Conservation (phyloP, 306 rosid genomes). For the Adenanthera pavonina region DNA sequence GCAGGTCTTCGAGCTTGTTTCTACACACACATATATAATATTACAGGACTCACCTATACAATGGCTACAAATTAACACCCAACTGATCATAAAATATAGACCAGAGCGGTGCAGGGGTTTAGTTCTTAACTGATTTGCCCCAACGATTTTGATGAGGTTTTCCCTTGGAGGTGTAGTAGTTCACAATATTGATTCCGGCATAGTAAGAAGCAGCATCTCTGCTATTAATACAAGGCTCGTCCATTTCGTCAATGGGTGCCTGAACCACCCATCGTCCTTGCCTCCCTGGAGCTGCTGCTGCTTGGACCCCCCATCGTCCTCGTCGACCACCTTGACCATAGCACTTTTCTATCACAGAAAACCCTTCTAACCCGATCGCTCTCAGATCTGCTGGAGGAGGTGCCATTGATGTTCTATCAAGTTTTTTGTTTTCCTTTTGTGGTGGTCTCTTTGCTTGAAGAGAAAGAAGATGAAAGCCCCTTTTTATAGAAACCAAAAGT, state of each 20-base stretch:
- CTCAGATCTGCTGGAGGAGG: slow-evolving; percentile 1
- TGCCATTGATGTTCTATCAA: no score
- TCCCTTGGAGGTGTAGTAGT: neutral
- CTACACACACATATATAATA: neutral
- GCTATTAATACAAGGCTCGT: neutral
- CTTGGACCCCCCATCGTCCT: neutral
- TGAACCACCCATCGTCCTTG: neutral
- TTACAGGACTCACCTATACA: neutral
- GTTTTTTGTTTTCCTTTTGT: neutral
- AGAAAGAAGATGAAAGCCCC: neutral
- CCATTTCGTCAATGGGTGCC: neutral
- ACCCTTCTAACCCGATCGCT: neutral
- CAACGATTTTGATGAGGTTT: neutral
- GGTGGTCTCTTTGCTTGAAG: neutral
- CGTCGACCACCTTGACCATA: neutral
- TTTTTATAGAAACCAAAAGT: neutral
- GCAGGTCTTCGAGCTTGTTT: slow-evolving; percentile 13
- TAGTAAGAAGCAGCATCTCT: slow-evolving; percentile 1
- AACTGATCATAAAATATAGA: neutral
- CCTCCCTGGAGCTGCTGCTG: neutral
- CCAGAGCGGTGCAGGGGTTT: neutral
- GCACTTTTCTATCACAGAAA: neutral
- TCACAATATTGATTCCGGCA: neutral
- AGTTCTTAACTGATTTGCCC: neutral
- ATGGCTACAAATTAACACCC: no score